Conservation (phyloP, 768 basidiomycete species). For the Phaeotremella skinneri region DNA sequence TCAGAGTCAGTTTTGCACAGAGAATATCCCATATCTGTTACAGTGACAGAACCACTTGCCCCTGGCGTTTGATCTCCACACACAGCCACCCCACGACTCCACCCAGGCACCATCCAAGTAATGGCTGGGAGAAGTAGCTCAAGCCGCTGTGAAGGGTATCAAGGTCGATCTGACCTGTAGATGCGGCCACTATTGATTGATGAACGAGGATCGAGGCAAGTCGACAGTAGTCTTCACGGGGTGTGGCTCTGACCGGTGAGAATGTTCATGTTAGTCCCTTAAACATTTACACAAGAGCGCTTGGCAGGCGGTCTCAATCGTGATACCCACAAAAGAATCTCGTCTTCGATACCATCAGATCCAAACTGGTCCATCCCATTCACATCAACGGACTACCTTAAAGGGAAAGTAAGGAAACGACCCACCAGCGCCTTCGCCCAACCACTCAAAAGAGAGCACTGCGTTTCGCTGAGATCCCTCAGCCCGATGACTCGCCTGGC, state of each 20-base stretch:
- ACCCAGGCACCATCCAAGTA: conserved; percentile 53
- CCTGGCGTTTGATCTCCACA: conserved; percentile 45
- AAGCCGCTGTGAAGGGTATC: conserved; percentile 52
- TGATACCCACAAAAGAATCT: conserved; percentile 37
- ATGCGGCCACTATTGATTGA: conserved; percentile 50
- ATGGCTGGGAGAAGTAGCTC: conserved; percentile 53
- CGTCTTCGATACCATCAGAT: conserved; percentile 51
- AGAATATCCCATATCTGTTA: neutral
- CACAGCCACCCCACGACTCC: conserved; percentile 51
- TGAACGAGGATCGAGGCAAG: conserved; percentile 51
- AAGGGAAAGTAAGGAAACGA: neutral
- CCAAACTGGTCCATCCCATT: conserved; percentile 38
- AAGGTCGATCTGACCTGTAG: conserved; percentile 48
- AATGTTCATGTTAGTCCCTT: neutral
- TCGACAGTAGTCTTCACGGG: conserved; percentile 47
- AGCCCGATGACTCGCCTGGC: conserved; percentile 24
- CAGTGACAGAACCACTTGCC: conserved; percentile 34
- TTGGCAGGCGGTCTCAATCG: neutral
- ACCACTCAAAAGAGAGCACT: conserved; percentile 36
- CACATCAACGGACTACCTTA: neutral
- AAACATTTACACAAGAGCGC: neutral
- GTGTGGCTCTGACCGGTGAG: conserved; percentile 40
- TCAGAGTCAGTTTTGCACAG: neutral
- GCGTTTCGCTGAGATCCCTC: conserved; percentile 17
- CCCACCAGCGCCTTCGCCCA: conserved; percentile 50